Percentiles rank a stretch among this genome's conserved stretches.
phyloP scores from a whole-genome alignment of 2,329 filamentous ascomycete species.

The Talaromyces islandicus region DNA sequence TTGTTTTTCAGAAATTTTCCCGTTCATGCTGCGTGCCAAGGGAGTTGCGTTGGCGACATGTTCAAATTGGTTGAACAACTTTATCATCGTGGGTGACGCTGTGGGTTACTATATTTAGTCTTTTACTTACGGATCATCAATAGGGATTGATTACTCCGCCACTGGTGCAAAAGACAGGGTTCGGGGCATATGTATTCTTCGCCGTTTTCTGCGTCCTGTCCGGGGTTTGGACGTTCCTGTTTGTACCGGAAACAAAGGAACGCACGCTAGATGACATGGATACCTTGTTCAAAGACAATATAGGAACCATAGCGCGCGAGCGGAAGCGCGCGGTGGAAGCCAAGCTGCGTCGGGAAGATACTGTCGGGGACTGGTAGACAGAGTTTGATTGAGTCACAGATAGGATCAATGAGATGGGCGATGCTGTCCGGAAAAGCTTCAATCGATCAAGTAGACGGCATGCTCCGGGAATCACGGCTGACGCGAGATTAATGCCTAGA shows the following conservation, averaged over 20 bases:
- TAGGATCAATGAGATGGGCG: not conserved
- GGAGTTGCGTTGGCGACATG: slow-evolving; percentile 60
- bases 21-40: slow-evolving; percentile 55
- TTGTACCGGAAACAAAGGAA: slow-evolving; percentile 51
- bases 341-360: not conserved
- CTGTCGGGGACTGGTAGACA: not conserved
- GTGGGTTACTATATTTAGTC: not conserved
- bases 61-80: slow-evolving; percentile 60
- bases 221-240: slow-evolving; percentile 42
- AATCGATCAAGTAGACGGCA: not conserved
- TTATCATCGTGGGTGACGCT: slow-evolving; percentile 44
- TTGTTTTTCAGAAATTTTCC: slow-evolving; percentile 52
- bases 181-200: slow-evolving; percentile 55
- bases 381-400: not conserved
- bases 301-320: not conserved
- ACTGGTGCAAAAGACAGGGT: slow-evolving; percentile 53
- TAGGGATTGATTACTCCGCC: slow-evolving; percentile 59
- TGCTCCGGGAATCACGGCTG: not conserved
- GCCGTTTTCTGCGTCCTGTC: slow-evolving; percentile 44
- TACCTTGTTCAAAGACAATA: slow-evolving; percentile 15
- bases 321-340: not conserved
- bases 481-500: not conserved
- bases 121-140: not conserved
- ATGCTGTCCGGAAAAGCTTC: not conserved
- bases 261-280: slow-evolving; percentile 49